Conservation (phyloP, 257 asterid species). For the Osmanthus fragrans region DNA sequence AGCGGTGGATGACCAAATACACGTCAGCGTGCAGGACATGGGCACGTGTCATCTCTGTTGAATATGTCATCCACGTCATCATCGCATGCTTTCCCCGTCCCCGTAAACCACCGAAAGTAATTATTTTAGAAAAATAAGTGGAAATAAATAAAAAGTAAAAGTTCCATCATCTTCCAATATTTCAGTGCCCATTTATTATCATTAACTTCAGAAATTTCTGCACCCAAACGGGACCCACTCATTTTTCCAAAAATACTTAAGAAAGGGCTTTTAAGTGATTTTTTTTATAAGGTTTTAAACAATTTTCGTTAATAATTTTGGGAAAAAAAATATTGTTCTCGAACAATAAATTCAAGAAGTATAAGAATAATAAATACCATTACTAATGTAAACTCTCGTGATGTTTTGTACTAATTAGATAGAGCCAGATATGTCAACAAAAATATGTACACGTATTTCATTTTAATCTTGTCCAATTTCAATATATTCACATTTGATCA, state of each 20-base stretch:
- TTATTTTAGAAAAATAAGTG: background rate
- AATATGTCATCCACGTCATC: slow-evolving; percentile 7
- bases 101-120: background rate
- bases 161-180: background rate
- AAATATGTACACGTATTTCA: no score
- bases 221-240: background rate
- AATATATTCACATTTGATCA: no score
- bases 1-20: slow-evolving; percentile 14
- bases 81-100: slow-evolving; percentile 6
- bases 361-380: no score
- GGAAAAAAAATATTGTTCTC: no score
- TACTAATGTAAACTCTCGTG: no score
- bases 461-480: no score
- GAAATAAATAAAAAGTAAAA: background rate
- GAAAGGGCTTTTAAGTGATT: no score
- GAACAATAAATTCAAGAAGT: no score
- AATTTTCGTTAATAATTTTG: no score
- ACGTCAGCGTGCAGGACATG: slow-evolving; percentile 15
- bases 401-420: no score
- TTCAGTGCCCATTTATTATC: slow-evolving; percentile 5
- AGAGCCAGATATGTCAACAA: no score
- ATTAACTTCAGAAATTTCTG: background rate
- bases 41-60: slow-evolving; percentile 16
- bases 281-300: no score
- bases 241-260: background rate